A percentile compares a stretch with the other conserved stretches of the same genome.
phyloP scores from a whole-genome alignment of 2,329 filamentous ascomycete genomes.

The Sporothrix protearum region DNA sequence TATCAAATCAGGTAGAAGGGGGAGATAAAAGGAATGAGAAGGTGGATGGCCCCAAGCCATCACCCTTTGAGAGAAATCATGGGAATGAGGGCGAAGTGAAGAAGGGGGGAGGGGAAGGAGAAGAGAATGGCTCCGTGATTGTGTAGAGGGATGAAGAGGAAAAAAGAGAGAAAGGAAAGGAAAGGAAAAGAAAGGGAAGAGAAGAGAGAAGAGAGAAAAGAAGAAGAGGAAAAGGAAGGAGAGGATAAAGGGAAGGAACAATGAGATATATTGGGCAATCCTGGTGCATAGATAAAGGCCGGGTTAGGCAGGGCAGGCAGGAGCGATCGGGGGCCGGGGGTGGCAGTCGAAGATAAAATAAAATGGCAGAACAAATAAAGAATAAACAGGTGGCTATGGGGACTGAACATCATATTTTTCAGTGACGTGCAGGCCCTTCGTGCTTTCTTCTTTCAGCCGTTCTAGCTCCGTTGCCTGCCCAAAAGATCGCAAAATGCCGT shows the following conservation, averaged over 20 bases:
- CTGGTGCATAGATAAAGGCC: neutral
- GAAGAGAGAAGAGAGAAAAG: neutral
- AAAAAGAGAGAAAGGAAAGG: neutral
- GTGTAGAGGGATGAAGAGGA: neutral
- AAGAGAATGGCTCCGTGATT: constrained; percentile 8
- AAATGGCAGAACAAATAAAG: constrained; percentile 14
- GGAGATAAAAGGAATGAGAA: constrained; percentile 9
- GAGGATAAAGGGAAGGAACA: neutral
- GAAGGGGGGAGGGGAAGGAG: neutral
- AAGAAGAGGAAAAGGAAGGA: neutral
- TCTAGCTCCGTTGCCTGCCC: constrained; percentile 2
- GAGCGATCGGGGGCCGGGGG: constrained; percentile 2
- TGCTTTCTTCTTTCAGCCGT: neutral
- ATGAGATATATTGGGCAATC: constrained; percentile 17
- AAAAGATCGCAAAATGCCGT: neutral
- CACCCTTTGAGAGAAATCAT: constrained; percentile 19
- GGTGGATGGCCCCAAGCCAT: constrained; percentile 22
- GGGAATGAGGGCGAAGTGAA: neutral
- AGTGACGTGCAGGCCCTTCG: neutral
- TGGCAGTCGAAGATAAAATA: neutral
- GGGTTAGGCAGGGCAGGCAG: neutral
- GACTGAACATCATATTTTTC: no score
- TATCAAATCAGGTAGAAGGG: neutral
- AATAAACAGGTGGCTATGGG: constrained; percentile 3
- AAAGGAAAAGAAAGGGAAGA: neutral